Evolutionary conservation across 2,329 filamentous ascomycete genomes (phyloP), one percentile per base, ranked within the genome.

Genomic region (Xylaria sp.): DNA sequence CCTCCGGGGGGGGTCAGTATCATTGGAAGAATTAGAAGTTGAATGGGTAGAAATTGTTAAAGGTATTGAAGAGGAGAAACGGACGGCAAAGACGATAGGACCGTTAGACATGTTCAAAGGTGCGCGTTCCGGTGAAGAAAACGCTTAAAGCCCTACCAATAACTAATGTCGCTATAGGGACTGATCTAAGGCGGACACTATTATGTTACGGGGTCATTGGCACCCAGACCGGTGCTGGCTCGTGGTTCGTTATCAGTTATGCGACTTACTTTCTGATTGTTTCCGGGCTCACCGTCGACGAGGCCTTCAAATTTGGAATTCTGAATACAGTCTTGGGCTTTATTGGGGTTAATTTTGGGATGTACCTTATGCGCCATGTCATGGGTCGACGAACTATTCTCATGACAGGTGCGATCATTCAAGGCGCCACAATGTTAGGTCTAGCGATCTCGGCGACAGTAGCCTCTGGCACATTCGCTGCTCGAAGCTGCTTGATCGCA

Each of bases 221-320:
- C 0, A 81, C 80, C 15, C 82, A 84, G 66, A 79, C 79, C 0
- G 80, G 77, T 0, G 77, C 80, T 0, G 84, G 84, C 3, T 78
- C 81, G 0, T 85, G 83, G 82, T 86, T 84, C 70, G 73, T 84
- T 49, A 85, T 85, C 67, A 81, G 79, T 45, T 86, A 85, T 66
- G 75, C 80, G 6, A 84, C 83, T 2, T 85, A 85, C 72, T 86
- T 83, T 72, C 77, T 82, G 71, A 78, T 78, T 25, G 79, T 83
- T 0, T 77, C 79, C 1, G 82, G 81, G 1, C 69, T 81, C 33
- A 69, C 72, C 4, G 78, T 83, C 31, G 73, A 78, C 31, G 78
- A 83, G 27, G 78, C 83, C 0, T 86, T 86, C 73, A 78, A 81
- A 51, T 85, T 81, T 72, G 79, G 79, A 7, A 80, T 86, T 55